A percentile compares a stretch with the other conserved stretches of the same genome.
phyloP scores from a whole-genome alignment of 352 stramenopile genomes.

The Phytophthora foliorum region DNA sequence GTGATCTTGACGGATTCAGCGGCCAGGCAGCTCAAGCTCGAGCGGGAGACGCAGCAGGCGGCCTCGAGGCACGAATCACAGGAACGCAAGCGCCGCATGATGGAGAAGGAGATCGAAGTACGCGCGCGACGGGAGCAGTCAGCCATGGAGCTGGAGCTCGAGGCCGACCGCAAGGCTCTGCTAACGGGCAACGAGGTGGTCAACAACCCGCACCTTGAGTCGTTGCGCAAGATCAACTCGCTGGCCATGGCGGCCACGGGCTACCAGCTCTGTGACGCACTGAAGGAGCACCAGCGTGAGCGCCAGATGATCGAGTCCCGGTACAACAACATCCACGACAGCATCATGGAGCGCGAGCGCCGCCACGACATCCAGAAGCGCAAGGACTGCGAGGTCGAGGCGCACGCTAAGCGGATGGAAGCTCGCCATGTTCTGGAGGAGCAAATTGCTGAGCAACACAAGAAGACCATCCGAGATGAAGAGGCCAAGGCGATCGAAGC shows the following conservation, averaged over 20 bases:
- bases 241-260: slow-evolving; percentile 68
- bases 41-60: slow-evolving; percentile 52
- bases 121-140: slow-evolving; percentile 72
- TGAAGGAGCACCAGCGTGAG: slow-evolving; percentile 57
- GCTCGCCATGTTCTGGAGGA: slow-evolving; percentile 73
- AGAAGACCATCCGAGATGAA: slow-evolving; percentile 78
- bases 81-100: slow-evolving; percentile 78
- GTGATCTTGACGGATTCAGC: slow-evolving; percentile 71
- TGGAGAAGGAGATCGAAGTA: slow-evolving; percentile 82
- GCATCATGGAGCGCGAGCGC: slow-evolving; percentile 80
- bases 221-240: slow-evolving; percentile 76
- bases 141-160: slow-evolving; percentile 78
- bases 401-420: slow-evolving; percentile 64
- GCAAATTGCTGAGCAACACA: slow-evolving; percentile 74
- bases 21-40: slow-evolving; percentile 45
- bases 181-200: slow-evolving; percentile 71
- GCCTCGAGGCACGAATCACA: slow-evolving; percentile 64
- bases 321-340: slow-evolving; percentile 80
- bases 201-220: slow-evolving; percentile 68
- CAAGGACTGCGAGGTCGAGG: slow-evolving; percentile 49
- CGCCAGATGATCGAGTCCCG: slow-evolving; percentile 50
- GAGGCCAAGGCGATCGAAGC: slow-evolving; percentile 82
- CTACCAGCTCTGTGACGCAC: slow-evolving; percentile 70
- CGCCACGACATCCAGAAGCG: slow-evolving; percentile 62
- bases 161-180: slow-evolving; percentile 68